Base-by-base conservation (phyloP, 2,329 filamentous ascomycete genomes). In the Exophiala sideris region DNA sequence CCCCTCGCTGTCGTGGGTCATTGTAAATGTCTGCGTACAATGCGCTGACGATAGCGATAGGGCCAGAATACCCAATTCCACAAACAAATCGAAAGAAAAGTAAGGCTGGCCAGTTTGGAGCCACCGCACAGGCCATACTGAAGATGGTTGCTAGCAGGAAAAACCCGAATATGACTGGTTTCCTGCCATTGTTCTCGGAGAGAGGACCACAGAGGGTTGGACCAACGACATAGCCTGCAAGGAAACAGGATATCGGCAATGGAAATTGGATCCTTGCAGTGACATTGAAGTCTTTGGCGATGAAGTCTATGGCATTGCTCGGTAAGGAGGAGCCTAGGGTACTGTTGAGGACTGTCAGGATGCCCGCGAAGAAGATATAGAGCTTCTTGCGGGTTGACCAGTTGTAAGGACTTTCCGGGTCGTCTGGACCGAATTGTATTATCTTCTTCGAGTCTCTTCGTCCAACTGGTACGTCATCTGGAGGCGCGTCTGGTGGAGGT, bases 1-100 rank as follows among this genome's bases (percentile, higher is more conserved):
- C 62, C 33, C 73, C 74, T 24, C 71, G 66, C 5, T 67, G 67
- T 34, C 72, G 56, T 3, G 71, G 70, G 16, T 77, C 71, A 3
- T 62, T 60, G 50, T 75, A 77, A 12, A 78, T 63, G 57, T 79
- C 76, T 1, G 74, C 72, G 57, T 72, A 76, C 0, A 77, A 58
- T 1, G 79, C 74, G 0, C 73, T 73, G 0, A 73, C 66, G 3
- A 77, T 70, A 0, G 75, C 70, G 40, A 72, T 71, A 0, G 76
- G 74, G 0, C 72, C 69, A 2, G 72, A 69, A 0, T 69, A 75
- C 39, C 66, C 67, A 1, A 70, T 65, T 0, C 76, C 75, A 11
- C 66, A 67, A 1, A 77, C 51, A 0, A 76, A 66, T 0, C 76
- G 70, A 48, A 79, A 77, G 3, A 74, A 61, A 10, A 74, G 59